A percentile compares a stretch with the other conserved stretches of the same genome.
These are phyloP conservation scores for Tricholoma saponaceum DNA, from an alignment of 768 basidiomycete genomes.

Conservation along the genomic window DNA sequence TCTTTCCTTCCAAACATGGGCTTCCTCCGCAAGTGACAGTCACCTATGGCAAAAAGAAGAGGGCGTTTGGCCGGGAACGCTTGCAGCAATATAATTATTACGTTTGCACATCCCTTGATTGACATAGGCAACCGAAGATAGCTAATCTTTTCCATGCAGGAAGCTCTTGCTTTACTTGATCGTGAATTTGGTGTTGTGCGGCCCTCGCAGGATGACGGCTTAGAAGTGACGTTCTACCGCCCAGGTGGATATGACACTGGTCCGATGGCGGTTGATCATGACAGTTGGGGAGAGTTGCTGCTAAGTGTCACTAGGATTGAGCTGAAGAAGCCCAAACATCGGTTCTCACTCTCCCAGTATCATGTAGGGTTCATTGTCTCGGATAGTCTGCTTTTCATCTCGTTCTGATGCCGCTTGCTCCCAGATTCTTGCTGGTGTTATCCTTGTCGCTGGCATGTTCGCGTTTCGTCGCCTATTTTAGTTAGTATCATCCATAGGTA, in stretches of 20 bases:
- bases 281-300: constrained; percentile 1
- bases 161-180: neutral
- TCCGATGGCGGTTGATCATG: neutral
- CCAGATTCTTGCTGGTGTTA: neutral
- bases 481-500: no score
- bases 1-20: neutral
- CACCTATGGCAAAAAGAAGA: constrained; percentile 1
- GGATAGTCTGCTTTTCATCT: neutral
- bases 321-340: neutral
- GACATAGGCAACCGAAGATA: neutral
- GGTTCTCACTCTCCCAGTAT: neutral
- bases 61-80: constrained; percentile 6
- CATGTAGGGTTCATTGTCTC: neutral
- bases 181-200: neutral
- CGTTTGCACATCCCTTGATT: neutral
- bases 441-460: neutral
- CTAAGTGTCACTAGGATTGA: constrained; percentile 1
- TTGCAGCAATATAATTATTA: constrained; percentile 1
- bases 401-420: neutral
- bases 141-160: neutral
- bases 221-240: constrained; percentile 1
- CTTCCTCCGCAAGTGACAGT: constrained; percentile 2
- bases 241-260: neutral
- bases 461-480: neutral
- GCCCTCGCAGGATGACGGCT: neutral